Percentiles rank a stretch among this genome's conserved stretches.
phyloP scores from a whole-genome alignment of 257 asterid species.

The Gentiana macrophylla region DNA sequence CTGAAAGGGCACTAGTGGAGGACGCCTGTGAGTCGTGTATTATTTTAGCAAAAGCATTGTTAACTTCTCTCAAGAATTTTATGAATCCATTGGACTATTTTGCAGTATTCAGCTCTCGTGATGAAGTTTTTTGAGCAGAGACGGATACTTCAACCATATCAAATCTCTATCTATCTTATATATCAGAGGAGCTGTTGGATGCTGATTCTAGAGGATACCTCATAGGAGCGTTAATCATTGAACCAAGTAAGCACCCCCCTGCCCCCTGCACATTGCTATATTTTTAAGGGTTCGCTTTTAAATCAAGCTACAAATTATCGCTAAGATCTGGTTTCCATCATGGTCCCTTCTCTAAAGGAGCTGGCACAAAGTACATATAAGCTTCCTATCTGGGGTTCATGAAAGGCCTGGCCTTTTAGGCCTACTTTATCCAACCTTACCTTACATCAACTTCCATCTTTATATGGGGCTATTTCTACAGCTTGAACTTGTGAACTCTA shows the following conservation, averaged over 20 bases:
- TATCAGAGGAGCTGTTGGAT: slow-evolving; percentile 36
- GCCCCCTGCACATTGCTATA: too few species aligned
- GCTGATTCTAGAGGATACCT: slow-evolving; percentile 30
- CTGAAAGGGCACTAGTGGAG: slow-evolving; percentile 23
- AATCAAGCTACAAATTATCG: too few species aligned
- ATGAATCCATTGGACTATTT: slow-evolving; percentile 13
- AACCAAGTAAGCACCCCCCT: slow-evolving; percentile 53
- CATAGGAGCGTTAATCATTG: slow-evolving; percentile 79
- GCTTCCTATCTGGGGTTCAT: too few species aligned
- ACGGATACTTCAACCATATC: slow-evolving; percentile 63
- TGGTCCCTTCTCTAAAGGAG: too few species aligned
- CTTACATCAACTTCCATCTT: too few species aligned
- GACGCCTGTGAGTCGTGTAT: slow-evolving; percentile 43
- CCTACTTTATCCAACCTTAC: too few species aligned
- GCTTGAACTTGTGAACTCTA: too few species aligned
- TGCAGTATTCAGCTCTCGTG: slow-evolving; percentile 67
- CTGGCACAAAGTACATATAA: too few species aligned
- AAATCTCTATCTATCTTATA: slow-evolving; percentile 36
- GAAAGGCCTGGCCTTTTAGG: too few species aligned
- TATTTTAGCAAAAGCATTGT: slow-evolving; percentile 5
- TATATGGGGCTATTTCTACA: too few species aligned
- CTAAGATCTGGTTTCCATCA: too few species aligned
- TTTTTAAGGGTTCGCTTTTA: too few species aligned
- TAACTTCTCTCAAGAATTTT: not conserved
- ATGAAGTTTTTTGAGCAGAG: slow-evolving; percentile 50